Evolutionary conservation across 2,329 filamentous ascomycete genomes (phyloP).

Genomic region (Berkeleyomyces basicola): DNA sequence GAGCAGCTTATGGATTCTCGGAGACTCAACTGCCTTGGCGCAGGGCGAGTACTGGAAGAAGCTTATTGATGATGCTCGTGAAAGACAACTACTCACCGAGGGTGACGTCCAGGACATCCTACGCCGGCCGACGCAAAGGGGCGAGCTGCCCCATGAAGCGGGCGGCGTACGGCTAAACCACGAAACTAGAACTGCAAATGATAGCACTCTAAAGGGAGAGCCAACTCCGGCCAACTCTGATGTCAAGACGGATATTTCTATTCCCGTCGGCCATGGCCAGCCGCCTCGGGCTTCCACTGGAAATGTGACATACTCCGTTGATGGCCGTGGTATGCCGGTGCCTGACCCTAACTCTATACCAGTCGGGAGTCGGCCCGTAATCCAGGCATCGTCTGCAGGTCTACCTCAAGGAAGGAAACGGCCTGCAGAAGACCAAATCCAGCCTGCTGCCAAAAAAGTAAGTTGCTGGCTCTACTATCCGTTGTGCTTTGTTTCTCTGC

Average conservation of each 20-base stretch:
- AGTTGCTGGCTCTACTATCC: conserved; percentile 15
- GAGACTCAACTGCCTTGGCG: conserved; percentile 71
- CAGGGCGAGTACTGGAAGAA: conserved; percentile 85
- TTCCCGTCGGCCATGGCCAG: conserved; percentile 9
- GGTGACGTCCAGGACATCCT: conserved; percentile 40
- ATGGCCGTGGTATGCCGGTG: conserved; percentile 9
- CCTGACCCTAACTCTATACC: conserved; percentile 17
- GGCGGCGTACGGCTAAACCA: conserved; percentile 2
- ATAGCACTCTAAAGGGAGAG: neutral
- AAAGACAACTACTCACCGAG: conserved; percentile 58
- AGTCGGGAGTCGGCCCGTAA: conserved; percentile 22
- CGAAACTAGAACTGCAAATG: neutral
- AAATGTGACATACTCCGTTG: conserved; percentile 9
- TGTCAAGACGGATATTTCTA: neutral
- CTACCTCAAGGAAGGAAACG: conserved; percentile 26
- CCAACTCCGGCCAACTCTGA: neutral
- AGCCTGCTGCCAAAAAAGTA: conserved; percentile 27
- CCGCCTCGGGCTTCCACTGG: neutral
- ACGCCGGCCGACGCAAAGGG: conserved; percentile 26
- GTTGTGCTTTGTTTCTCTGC: neutral
- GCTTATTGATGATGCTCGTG: conserved; percentile 65
- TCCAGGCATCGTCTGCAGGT: conserved; percentile 22
- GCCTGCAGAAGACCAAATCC: conserved; percentile 21
- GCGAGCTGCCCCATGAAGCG: conserved; percentile 17
- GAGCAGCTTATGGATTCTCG: conserved; percentile 89